These are phyloP conservation scores for Mycena epipterygia DNA, from an alignment of 768 basidiomycete genomes.

Conservation along the genomic window DNA sequence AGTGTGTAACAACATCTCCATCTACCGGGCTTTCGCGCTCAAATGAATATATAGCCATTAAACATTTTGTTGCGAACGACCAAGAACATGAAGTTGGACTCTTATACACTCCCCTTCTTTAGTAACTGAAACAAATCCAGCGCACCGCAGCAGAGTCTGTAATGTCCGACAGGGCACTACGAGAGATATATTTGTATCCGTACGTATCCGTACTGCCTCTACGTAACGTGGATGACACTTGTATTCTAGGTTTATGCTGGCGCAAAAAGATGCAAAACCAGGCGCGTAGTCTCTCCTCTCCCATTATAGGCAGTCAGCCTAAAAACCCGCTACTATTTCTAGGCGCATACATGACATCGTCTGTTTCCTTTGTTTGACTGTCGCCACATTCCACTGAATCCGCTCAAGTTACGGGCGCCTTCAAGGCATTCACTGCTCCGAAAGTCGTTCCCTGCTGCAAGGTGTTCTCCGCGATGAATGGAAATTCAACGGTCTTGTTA, in stretches of 20 bases:
- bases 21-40: not conserved
- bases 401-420: conserved; percentile 75
- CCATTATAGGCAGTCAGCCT: no score
- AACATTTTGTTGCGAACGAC: conserved; percentile 82
- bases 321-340: not conserved
- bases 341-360: conserved; percentile 78
- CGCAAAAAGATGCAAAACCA: conserved; percentile 72
- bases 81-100: conserved; percentile 69
- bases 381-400: not conserved
- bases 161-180: conserved; percentile 73
- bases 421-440: conserved; percentile 78
- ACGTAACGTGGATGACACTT: conserved; percentile 2
- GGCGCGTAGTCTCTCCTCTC: conserved; percentile 29
- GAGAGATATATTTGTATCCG: conserved; percentile 83
- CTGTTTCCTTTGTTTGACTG: conserved; percentile 29
- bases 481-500: conserved; percentile 77
- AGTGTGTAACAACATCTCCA: conserved; percentile 45
- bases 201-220: conserved; percentile 45
- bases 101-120: not conserved
- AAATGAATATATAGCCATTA: conserved; percentile 63
- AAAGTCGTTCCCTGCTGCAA: conserved; percentile 71
- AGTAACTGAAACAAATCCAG: conserved; percentile 5
- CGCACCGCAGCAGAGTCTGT: conserved; percentile 74
- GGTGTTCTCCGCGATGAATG: conserved; percentile 81
- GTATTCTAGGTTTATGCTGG: conserved; percentile 71